phyloP scores from a whole-genome alignment of 805 yeast species.

The Sugiyamaella boreocaroliniensis region DNA sequence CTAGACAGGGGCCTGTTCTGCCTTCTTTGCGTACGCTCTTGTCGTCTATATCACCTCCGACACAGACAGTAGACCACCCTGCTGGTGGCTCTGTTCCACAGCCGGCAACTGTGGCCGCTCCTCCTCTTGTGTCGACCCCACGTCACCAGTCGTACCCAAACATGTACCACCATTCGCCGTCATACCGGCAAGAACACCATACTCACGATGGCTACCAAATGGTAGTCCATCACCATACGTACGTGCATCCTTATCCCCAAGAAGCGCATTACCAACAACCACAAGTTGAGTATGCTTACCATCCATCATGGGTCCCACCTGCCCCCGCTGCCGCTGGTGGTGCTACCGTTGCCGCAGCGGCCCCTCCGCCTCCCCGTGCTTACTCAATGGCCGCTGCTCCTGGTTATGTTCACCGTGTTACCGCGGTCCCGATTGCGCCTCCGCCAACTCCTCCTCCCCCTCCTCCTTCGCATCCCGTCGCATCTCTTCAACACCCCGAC shows the following conservation, averaged over 20 bases:
- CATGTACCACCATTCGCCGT: not conserved
- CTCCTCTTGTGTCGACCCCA: not conserved
- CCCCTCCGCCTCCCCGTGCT: conserved; percentile 1
- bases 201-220: not conserved
- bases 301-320: too few relatives aligned
- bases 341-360: not conserved
- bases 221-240: not conserved
- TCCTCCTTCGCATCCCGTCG: not conserved
- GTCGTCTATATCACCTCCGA: not conserved
- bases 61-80: not conserved
- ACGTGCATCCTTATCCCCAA: not conserved
- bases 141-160: not conserved
- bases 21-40: conserved; percentile 2
- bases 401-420: not conserved
- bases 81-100: not conserved
- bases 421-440: too few relatives aligned
- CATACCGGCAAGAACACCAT: not conserved
- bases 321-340: not conserved
- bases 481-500: not conserved
- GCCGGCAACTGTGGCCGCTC: not conserved
- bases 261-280: not conserved
- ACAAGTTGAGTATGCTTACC: too few relatives aligned
- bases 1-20: conserved; percentile 2
- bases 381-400: not conserved
- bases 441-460: too few relatives aligned